Base-by-base conservation (phyloP, 2,329 filamentous ascomycete genomes). In the Hypoxylon sp. region DNA sequence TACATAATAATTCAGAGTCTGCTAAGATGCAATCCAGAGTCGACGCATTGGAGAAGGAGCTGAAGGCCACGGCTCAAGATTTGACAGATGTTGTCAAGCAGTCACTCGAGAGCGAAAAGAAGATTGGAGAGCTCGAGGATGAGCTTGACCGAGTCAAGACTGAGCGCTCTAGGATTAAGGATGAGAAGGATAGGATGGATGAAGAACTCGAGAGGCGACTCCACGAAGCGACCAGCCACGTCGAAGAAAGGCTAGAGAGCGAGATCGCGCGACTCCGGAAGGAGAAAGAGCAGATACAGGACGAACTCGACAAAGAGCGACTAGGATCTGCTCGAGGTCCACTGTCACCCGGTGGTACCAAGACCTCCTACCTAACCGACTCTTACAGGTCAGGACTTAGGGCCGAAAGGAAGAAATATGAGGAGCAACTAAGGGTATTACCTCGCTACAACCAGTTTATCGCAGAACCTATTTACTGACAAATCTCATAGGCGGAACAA, bases 31-130 rank as follows among this genome's bases (percentile, higher is more conserved):
- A 75, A 59, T 64, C 60, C 36, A 83, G 87, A 71, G 79, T 88
- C 21, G 82, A 83, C 50, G 80, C 80, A 67, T 80, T 90, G 62
- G 87, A 91, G 76, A 93, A 91, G 75, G 90, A 93, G 74, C 82
- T 97, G 19, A 86, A 89, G 65, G 80, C 84, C n/a, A 77, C 76
- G 9, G 74, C 74, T 43, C 67, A 75, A 51, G 76, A 79, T 65
- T 68, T 79, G 45, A 75, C 75, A 13, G 73, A 75, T 30, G 73
- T 79, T 1, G 75, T 78, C 55, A 75, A 76, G 63, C 77, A 78
- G 60, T 77, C 77, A 14, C 67, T 79, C 17, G 76, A 77, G 58
- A 76, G 75, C 60, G 77, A 79, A 68, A 75, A 76, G 68, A 77
- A 75, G 70, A 78, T 79, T 49, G 72, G 72, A 23, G 74, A 76